These are phyloP conservation scores for Skeletonema costatum DNA, from an alignment of 108 stramenopile genomes.

Conservation along the genomic window DNA sequence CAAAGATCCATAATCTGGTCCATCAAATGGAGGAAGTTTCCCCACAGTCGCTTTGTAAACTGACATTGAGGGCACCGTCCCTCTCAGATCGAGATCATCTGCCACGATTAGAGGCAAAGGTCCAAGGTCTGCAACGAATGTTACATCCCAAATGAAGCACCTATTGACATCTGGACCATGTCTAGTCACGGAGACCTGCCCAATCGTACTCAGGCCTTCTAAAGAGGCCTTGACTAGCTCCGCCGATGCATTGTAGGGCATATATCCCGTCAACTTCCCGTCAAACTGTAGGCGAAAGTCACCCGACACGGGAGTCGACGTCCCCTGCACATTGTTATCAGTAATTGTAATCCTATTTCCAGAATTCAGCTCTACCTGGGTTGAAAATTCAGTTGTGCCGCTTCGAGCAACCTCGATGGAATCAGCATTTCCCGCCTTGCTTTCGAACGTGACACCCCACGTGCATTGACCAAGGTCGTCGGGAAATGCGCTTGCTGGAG, in stretches of 20 bases:
- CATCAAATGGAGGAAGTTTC: constrained; percentile 45
- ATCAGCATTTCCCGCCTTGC: constrained; percentile 67
- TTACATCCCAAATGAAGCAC: constrained; percentile 79
- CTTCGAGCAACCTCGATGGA: constrained; percentile 41
- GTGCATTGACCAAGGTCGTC: constrained; percentile 49
- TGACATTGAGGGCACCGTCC: constrained; percentile 57
- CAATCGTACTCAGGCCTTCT: constrained; percentile 63
- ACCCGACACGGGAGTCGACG: constrained; percentile 59
- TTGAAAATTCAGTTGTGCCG: constrained; percentile 38
- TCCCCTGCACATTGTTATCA: constrained; percentile 43
- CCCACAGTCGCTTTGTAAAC: constrained; percentile 45
- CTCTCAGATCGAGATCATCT: constrained; percentile 69
- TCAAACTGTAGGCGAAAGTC: constrained; percentile 70
- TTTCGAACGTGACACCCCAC: constrained; percentile 78
- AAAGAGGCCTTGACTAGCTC: constrained; percentile 61
- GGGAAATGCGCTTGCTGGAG: constrained; percentile 24
- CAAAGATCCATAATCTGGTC: constrained; percentile 64
- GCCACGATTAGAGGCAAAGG: constrained; percentile 51
- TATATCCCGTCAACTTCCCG: constrained; percentile 72
- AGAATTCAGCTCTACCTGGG: constrained; percentile 29
- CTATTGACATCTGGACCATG: constrained; percentile 65
- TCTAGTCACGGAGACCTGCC: constrained; percentile 65
- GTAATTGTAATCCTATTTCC: constrained; percentile 28
- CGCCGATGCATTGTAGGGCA: constrained; percentile 61
- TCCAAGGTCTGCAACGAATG: constrained; percentile 73